Evolutionary conservation across 192 early-diverging fungal species (phyloP).

Genomic region (Coemansia sp.): DNA sequence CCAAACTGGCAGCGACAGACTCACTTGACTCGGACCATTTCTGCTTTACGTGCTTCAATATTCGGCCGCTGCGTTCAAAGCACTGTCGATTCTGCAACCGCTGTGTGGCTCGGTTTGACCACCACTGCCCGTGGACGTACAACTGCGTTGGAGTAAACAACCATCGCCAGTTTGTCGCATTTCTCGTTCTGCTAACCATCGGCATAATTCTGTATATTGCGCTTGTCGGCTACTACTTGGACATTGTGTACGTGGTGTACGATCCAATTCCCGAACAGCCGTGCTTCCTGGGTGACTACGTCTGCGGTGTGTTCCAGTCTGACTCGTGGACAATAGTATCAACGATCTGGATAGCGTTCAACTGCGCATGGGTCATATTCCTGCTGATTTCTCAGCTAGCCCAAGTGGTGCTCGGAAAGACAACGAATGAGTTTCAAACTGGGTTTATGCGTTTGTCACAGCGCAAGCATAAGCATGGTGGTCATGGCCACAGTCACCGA

Average conservation of each 20-base stretch:
- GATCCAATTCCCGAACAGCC: constrained; percentile 56
- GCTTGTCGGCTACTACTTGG: constrained; percentile 63
- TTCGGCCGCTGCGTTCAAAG: constrained; percentile 86
- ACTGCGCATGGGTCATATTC: constrained; percentile 81
- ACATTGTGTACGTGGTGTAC: constrained; percentile 52
- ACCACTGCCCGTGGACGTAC: constrained; percentile 97
- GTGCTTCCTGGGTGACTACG: constrained; percentile 58
- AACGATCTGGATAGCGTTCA: constrained; percentile 71
- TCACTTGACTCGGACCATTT: constrained; percentile 76
- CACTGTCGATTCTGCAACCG: constrained; percentile 92
- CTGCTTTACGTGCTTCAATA: constrained; percentile 81
- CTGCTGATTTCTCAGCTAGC: constrained; percentile 72
- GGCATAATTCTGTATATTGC: constrained; percentile 62
- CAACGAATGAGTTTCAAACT: constrained; percentile 91
- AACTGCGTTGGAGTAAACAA: constrained; percentile 92
- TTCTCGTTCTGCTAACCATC: constrained; percentile 64
- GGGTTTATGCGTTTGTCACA: constrained; percentile 55
- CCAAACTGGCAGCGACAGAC: constrained; percentile 65
- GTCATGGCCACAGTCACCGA: constrained; percentile 16
- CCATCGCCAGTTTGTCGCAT: constrained; percentile 85
- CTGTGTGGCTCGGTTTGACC: constrained; percentile 93
- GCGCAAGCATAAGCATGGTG: constrained; percentile 19
- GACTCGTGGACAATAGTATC: constrained; percentile 72
- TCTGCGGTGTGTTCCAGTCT: constrained; percentile 74
- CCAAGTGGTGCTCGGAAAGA: constrained; percentile 75